These are phyloP conservation scores for Pichia sp. DNA, from an alignment of 1,139 yeast genomes.

Conservation along the genomic window DNA sequence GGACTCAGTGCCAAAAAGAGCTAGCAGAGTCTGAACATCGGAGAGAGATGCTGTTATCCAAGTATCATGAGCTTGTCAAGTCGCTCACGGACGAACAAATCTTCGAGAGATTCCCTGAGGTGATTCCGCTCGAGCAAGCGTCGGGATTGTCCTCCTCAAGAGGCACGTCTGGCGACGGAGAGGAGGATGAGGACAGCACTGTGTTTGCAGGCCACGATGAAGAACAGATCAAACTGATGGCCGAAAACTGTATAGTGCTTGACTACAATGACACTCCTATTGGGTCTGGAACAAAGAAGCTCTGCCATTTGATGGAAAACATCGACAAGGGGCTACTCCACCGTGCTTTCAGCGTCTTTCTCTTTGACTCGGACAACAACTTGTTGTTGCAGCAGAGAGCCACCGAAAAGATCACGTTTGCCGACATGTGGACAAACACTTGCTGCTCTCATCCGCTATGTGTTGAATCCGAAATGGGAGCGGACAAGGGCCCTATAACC, in stretches of 20 bases:
- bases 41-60: conserved; percentile 10
- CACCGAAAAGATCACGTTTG: conserved; percentile 91
- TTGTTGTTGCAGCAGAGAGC: conserved; percentile 84
- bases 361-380: conserved; percentile 73
- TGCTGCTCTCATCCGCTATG: conserved; percentile 98
- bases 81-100: conserved; percentile 43
- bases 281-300: conserved; percentile 91
- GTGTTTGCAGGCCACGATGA: conserved; percentile 82
- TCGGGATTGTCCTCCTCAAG: conserved; percentile 43
- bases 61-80: conserved; percentile 52
- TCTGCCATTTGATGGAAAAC: conserved; percentile 87
- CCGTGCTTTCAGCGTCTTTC: conserved; percentile 91
- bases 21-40: background rate
- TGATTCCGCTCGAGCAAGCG: conserved; percentile 48
- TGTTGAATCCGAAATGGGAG: conserved; percentile 73
- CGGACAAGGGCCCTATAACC: conserved; percentile 33
- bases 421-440: conserved; percentile 96
- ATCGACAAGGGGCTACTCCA: conserved; percentile 83
- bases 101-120: conserved; percentile 57
- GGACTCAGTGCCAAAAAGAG: background rate
- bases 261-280: conserved; percentile 83
- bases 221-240: conserved; percentile 93
- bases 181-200: conserved; percentile 22
- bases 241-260: conserved; percentile 89
- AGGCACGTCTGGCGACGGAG: conserved; percentile 21